These are phyloP conservation scores for Articulospora tetracladia DNA, from an alignment of 495 filamentous ascomycete species.

Conservation along the genomic window DNA sequence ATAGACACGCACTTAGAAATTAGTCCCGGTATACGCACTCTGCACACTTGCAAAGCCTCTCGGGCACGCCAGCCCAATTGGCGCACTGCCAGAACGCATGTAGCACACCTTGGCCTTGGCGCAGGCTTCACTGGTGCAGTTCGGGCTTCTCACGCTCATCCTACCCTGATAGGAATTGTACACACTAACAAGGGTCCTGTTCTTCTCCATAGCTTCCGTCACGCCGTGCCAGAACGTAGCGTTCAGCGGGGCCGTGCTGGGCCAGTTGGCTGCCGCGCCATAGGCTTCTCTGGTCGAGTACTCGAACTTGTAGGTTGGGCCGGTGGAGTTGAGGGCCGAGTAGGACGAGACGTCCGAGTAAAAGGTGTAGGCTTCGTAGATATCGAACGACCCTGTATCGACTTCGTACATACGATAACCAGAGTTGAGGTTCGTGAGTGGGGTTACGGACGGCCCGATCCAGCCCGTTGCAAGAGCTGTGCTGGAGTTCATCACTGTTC, in stretches of 20 bases:
- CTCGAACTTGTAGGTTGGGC: conserved; percentile 46
- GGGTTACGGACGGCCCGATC: conserved; percentile 50
- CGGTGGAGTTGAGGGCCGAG: conserved; percentile 37
- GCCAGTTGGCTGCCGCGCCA: conserved; percentile 37
- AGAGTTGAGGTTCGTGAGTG: conserved; percentile 46
- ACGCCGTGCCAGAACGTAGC: conserved; percentile 58
- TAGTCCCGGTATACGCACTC: conserved; percentile 14
- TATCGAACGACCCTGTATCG: conserved; percentile 50
- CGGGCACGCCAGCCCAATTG: conserved; percentile 45
- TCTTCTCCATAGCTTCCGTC: conserved; percentile 54
- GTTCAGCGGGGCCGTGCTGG: conserved; percentile 35
- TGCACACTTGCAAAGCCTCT: conserved; percentile 35
- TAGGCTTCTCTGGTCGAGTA: conserved; percentile 54
- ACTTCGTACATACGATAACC: conserved; percentile 55
- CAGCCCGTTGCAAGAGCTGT: conserved; percentile 45
- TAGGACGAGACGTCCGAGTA: conserved; percentile 48
- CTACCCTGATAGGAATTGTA: conserved; percentile 56
- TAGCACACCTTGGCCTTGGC: conserved; percentile 55
- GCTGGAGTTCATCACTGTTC: conserved; percentile 33
- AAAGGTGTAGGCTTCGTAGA: conserved; percentile 49
- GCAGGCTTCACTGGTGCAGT: conserved; percentile 47
- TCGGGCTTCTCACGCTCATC: conserved; percentile 43
- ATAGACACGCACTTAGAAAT: conserved; percentile 2
- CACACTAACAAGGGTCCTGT: conserved; percentile 39
- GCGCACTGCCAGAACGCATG: conserved; percentile 52